Conservation (phyloP, 2,329 filamentous ascomycete genomes). For the Sporothrix schenckii region DNA sequence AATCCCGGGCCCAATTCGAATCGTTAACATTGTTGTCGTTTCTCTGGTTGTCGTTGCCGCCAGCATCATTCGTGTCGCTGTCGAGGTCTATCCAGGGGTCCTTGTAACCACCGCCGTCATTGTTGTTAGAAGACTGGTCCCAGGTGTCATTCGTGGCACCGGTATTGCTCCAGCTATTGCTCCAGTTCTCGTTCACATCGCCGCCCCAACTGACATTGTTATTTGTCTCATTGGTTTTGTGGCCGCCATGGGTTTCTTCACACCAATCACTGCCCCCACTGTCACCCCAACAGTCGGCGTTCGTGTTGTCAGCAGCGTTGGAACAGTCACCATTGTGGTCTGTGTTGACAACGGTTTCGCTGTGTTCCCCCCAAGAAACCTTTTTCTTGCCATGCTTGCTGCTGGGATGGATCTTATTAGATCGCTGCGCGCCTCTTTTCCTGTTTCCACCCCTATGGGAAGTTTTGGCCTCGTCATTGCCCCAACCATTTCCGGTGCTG, state of each 20-base stretch:
- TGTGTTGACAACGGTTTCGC: not conserved
- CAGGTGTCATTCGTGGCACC: not conserved
- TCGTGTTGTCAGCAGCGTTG: not conserved
- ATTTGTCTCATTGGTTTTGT: not conserved
- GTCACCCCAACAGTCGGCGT: not conserved
- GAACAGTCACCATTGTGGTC: not conserved
- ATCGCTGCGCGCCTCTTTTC: not conserved
- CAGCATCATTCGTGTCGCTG: not conserved
- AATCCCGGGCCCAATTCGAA: not conserved
- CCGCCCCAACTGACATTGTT: constrained; percentile 2
- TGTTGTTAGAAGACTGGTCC: not conserved
- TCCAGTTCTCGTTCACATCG: not conserved
- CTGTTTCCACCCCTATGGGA: too few species aligned
- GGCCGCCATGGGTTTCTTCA: not conserved
- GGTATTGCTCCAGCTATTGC: not conserved
- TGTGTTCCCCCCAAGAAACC: not conserved
- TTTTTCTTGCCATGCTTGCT: not conserved
- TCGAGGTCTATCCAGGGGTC: constrained; percentile 26
- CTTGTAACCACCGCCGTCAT: constrained; percentile 16
- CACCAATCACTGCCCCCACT: not conserved
- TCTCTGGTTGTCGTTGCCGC: not conserved
- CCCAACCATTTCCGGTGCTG: not conserved
- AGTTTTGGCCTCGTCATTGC: not conserved
- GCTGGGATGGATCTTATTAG: not conserved
- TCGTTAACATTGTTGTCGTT: not conserved